Evolutionary conservation across 2,329 filamentous ascomycete species (phyloP).

Genomic region (Alternaria sp.): DNA sequence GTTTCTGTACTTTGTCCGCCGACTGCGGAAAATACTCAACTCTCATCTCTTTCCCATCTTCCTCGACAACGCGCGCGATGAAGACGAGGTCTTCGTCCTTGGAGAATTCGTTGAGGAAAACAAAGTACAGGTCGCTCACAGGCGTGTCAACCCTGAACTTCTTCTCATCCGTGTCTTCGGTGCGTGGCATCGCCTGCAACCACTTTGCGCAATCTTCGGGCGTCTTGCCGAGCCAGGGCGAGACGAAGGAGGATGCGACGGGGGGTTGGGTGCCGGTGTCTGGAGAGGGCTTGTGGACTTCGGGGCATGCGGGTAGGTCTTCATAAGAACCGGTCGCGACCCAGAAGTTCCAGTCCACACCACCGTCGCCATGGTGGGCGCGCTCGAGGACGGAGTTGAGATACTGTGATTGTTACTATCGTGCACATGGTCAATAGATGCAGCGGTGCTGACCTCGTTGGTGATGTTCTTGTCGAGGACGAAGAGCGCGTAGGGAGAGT

Average conservation of each 20-base stretch:
- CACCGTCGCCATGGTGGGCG: background rate
- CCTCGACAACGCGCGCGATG: slow-evolving; percentile 1
- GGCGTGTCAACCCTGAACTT: background rate
- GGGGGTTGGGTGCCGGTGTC: too few relatives aligned
- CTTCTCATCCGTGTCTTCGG: background rate
- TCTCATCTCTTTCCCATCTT: background rate
- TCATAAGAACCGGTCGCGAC: background rate
- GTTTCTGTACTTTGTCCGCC: background rate
- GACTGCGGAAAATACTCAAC: slow-evolving; percentile 11
- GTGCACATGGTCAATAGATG: background rate
- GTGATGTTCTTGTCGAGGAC: slow-evolving; percentile 11
- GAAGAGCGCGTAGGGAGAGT: slow-evolving; percentile 15
- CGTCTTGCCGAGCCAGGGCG: background rate
- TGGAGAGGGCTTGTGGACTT: background rate
- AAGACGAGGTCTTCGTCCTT: slow-evolving; percentile 13
- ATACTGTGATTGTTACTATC: background rate
- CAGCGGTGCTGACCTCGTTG: background rate
- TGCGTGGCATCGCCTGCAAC: background rate
- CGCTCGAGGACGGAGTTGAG: background rate
- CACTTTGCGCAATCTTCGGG: background rate
- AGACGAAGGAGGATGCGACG: background rate
- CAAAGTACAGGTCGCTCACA: slow-evolving; percentile 5
- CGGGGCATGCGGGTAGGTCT: background rate
- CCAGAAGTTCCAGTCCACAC: background rate
- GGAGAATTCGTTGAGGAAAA: slow-evolving; percentile 11